A percentile compares a stretch with the other conserved stretches of the same genome.
These are phyloP conservation scores for Pichia sp. DNA, from an alignment of 1,139 yeast genomes.

Conservation along the genomic window DNA sequence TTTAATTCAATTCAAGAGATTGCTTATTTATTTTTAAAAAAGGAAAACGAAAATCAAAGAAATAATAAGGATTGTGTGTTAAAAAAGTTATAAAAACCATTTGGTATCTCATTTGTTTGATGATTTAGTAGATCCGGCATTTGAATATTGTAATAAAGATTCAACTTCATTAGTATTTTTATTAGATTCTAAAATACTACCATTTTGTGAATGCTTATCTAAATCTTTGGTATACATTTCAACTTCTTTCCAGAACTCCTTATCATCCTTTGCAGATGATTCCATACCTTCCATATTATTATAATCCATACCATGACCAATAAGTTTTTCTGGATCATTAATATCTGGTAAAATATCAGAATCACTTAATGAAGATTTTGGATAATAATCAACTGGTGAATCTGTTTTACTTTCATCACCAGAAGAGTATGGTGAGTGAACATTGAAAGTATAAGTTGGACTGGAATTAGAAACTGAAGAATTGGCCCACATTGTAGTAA, in stretches of 20 bases:
- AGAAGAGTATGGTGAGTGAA: constrained; percentile 14
- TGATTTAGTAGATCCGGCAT: not conserved
- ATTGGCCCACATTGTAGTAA: constrained; percentile 85
- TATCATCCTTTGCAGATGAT: constrained; percentile 11
- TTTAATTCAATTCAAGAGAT: too few relatives aligned
- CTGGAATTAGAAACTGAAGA: constrained; percentile 26
- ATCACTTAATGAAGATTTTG: constrained; percentile 6
- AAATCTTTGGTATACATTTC: constrained; percentile 29
- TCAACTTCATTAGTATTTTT: not conserved
- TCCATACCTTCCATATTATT: constrained; percentile 8
- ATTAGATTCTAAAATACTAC: not conserved
- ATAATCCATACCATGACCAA: constrained; percentile 1
- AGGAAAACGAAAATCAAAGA: not conserved
- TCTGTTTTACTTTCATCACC: constrained; percentile 19
- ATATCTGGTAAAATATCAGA: constrained; percentile 5
- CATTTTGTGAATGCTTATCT: constrained; percentile 15
- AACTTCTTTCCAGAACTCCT: constrained; percentile 31
- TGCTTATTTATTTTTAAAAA: not conserved
- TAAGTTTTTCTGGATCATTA: constrained; percentile 5
- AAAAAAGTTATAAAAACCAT: too few relatives aligned
- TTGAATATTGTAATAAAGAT: not conserved
- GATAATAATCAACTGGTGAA: constrained; percentile 17
- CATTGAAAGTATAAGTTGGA: constrained; percentile 26
- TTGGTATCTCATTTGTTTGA: not conserved
- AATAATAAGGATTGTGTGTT: too few relatives aligned